Conservation (phyloP, 257 asterid genomes). For the Solanum chilense region DNA sequence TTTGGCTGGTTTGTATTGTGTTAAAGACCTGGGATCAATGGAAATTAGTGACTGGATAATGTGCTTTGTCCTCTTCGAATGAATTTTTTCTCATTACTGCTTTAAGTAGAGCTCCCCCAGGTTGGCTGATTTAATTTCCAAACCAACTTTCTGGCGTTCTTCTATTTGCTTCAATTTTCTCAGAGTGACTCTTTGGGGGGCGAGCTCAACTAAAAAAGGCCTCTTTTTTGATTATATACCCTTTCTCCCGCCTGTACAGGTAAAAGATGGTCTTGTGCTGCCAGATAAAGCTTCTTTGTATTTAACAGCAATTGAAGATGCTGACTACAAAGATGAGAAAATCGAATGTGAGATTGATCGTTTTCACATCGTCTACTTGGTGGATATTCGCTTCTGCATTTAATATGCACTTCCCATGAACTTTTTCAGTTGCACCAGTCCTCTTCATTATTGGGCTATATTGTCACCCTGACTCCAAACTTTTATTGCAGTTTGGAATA, state of each 20-base stretch:
- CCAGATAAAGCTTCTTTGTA: conserved; percentile 84
- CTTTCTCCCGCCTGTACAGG: conserved; percentile 22
- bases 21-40: background rate
- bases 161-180: background rate
- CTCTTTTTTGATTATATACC: background rate
- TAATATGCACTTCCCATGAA: background rate
- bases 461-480: background rate
- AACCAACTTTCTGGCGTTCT: background rate
- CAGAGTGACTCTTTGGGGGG: background rate
- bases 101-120: background rate
- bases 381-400: background rate
- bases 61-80: background rate
- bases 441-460: background rate
- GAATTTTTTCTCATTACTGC: background rate
- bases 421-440: background rate
- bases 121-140: background rate
- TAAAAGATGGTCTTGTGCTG: conserved; percentile 58
- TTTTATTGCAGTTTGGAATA: conserved; percentile 58
- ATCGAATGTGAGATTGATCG: conserved; percentile 67
- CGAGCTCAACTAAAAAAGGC: background rate
- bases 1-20: background rate
- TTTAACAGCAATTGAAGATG: conserved; percentile 93
- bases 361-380: conserved; percentile 4
- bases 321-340: conserved; percentile 93
- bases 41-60: background rate